Percentiles rank a stretch among this genome's conserved stretches.
phyloP scores from a whole-genome alignment of 352 stramenopile genomes.

The Globisporangium uncinulatum region DNA sequence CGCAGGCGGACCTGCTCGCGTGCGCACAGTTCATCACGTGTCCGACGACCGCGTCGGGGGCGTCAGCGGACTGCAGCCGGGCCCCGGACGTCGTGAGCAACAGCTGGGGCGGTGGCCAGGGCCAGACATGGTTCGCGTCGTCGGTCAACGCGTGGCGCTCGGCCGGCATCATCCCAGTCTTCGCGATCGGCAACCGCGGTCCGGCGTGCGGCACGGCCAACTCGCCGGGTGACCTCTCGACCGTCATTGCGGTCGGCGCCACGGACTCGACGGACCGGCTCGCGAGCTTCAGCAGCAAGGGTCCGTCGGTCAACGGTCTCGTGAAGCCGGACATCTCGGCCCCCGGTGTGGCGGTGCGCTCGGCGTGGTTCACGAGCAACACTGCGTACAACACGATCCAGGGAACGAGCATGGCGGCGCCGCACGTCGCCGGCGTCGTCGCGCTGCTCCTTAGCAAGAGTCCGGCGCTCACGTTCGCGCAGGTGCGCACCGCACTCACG shows the following conservation, averaged over 20 bases:
- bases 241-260: conserved; percentile 24
- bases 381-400: conserved; percentile 19
- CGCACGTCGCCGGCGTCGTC: conserved; percentile 27
- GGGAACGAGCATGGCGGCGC: conserved; percentile 31
- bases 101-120: conserved; percentile 23
- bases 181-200: conserved; percentile 24
- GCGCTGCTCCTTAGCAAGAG: conserved; percentile 26
- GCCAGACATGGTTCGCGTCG: conserved; percentile 9
- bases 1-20: conserved; percentile 15
- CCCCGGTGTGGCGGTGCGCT: conserved; percentile 11
- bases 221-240: conserved; percentile 17
- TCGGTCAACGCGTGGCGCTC: conserved; percentile 18
- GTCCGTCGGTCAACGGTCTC: conserved; percentile 9
- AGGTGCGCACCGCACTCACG: conserved; percentile 37
- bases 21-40: conserved; percentile 39
- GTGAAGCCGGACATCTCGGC: conserved; percentile 9
- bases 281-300: conserved; percentile 22
- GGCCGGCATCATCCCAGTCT: conserved; percentile 27
- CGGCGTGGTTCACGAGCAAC: conserved; percentile 16
- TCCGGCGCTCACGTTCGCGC: conserved; percentile 13
- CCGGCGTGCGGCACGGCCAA: conserved; percentile 15
- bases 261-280: conserved; percentile 16
- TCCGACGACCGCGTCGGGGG: conserved; percentile 17
- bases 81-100: conserved; percentile 31
- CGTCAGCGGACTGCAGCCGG: conserved; percentile 22